phyloP scores from a whole-genome alignment of 208 protist species.

The Leishmania amazonensis region DNA sequence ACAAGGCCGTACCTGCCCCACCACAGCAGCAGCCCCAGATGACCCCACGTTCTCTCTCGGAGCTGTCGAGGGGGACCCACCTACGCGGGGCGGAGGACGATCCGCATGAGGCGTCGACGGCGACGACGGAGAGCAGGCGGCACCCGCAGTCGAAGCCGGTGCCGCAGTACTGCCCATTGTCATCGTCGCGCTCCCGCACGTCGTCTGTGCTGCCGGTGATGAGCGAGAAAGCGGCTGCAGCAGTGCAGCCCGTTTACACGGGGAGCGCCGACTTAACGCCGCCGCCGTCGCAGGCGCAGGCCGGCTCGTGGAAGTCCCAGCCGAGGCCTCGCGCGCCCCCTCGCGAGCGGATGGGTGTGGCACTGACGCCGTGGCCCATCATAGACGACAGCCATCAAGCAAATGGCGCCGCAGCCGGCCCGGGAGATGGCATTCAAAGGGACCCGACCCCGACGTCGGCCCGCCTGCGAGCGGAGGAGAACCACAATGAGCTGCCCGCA shows the following conservation, averaged over 20 bases:
- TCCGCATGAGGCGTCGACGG: not conserved
- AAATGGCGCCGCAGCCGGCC: not conserved
- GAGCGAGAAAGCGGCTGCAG: not conserved
- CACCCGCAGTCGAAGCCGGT: not conserved
- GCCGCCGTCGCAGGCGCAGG: not conserved
- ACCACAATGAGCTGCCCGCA: conserved; percentile 21
- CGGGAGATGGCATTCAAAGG: not conserved
- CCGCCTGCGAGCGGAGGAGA: conserved; percentile 6
- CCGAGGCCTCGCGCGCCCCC: not conserved
- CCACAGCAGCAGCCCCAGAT: not conserved
- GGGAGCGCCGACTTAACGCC: not conserved
- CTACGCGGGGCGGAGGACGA: not conserved
- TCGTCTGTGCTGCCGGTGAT: not conserved
- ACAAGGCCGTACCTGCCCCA: not conserved
- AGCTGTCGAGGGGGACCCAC: not conserved
- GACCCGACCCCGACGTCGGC: conserved; percentile 6
- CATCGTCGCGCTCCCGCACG: not conserved
- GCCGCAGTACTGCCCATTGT: not conserved
- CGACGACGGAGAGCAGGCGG: not conserved
- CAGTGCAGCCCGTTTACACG: not conserved
- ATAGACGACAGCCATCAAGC: not conserved
- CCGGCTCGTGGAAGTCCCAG: not conserved
- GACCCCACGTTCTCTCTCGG: not conserved
- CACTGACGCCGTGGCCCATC: conserved; percentile 20
- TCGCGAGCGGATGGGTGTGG: not conserved